These are phyloP conservation scores for Gossypium herbaceum DNA, from an alignment of 345 rosid species.

Conservation along the genomic window DNA sequence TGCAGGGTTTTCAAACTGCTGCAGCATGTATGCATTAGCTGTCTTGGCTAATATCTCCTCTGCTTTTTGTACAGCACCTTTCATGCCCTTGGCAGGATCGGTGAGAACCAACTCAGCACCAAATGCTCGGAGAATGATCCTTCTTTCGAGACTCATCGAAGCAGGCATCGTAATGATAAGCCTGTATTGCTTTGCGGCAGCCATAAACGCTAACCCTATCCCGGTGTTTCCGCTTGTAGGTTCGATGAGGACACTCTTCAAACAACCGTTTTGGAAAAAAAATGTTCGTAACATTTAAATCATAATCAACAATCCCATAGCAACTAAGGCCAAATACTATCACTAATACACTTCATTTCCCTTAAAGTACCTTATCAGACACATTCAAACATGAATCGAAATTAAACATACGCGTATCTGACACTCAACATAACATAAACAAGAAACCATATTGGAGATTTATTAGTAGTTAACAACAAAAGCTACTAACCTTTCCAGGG, in stretches of 20 bases:
- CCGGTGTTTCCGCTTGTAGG: slow-evolving; percentile 99
- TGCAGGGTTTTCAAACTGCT: slow-evolving; percentile 88
- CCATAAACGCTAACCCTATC: slow-evolving; percentile 85
- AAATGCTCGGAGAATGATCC: slow-evolving; percentile 87
- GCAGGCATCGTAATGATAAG: slow-evolving; percentile 92
- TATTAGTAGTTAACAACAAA: background rate
- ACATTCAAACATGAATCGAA: background rate
- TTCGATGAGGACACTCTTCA: slow-evolving; percentile 80
- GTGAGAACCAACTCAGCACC: slow-evolving; percentile 86
- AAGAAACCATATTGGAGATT: background rate
- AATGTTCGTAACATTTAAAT: too few species aligned
- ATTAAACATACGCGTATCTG: background rate
- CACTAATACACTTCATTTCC: too few species aligned
- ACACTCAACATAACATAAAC: background rate
- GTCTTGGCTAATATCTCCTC: slow-evolving; percentile 76
- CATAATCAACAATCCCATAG: too few species aligned
- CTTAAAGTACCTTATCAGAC: background rate
- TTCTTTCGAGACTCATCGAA: slow-evolving; percentile 87
- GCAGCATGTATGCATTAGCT: slow-evolving; percentile 79
- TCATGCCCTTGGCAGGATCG: slow-evolving; percentile 86
- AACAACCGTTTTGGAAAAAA: slow-evolving; percentile 11
- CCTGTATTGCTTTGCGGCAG: slow-evolving; percentile 81
- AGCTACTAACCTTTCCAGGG: slow-evolving; percentile 58
- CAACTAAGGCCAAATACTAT: too few species aligned
- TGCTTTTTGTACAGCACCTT: slow-evolving; percentile 91